These are phyloP conservation scores for Torulaspora maleeae DNA, from an alignment of 805 yeast species.

Conservation along the genomic window DNA sequence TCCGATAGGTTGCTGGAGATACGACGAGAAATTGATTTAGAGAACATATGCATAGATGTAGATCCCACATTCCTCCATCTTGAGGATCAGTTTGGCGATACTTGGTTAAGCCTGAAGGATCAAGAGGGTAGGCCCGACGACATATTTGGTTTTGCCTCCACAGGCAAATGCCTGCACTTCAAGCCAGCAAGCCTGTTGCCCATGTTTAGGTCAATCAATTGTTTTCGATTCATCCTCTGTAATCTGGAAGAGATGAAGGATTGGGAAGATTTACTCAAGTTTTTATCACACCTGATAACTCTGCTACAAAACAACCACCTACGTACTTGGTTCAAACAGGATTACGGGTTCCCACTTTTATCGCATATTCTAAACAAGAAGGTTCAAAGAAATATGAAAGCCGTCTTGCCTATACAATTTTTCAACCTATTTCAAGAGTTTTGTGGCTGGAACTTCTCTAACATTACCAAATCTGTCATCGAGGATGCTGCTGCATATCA, in stretches of 20 bases:
- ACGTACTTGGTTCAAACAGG: constrained; percentile 17
- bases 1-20: not conserved
- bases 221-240: constrained; percentile 15
- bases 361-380: constrained; percentile 17
- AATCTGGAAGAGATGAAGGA: constrained; percentile 12
- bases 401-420: constrained; percentile 39
- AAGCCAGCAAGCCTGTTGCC: constrained; percentile 17
- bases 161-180: constrained; percentile 21
- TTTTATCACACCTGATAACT: constrained; percentile 19
- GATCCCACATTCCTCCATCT: not conserved
- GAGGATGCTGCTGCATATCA: constrained; percentile 54
- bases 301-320: constrained; percentile 18
- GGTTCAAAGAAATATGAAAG: constrained; percentile 19
- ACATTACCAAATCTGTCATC: constrained; percentile 54
- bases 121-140: constrained; percentile 11
- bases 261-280: constrained; percentile 14
- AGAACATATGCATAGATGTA: not conserved
- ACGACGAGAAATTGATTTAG: not conserved
- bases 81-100: not conserved
- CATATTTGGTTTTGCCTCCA: constrained; percentile 13
- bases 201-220: constrained; percentile 19
- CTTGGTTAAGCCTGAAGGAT: not conserved
- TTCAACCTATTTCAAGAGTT: constrained; percentile 46
- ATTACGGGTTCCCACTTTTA: constrained; percentile 22
- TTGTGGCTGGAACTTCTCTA: constrained; percentile 51